Evolutionary conservation across 1,284 basidiomycete species (phyloP).

Genomic region (Pseudozyma hubeiensis): DNA sequence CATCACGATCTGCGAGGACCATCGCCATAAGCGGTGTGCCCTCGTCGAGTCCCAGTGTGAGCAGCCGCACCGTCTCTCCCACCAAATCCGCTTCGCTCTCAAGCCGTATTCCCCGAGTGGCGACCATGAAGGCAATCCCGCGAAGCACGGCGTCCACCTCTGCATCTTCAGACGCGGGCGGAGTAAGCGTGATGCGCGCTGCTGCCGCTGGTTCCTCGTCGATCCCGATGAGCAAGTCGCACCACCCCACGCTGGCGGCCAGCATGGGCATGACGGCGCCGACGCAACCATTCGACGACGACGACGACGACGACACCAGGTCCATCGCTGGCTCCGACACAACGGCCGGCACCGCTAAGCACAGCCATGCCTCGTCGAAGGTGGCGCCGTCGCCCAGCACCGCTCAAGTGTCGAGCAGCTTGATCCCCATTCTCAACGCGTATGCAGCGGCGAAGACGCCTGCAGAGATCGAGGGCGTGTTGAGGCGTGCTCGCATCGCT

Average conservation of each 20-base stretch:
- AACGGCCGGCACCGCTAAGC: slow-evolving; percentile 26
- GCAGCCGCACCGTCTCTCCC: slow-evolving; percentile 34
- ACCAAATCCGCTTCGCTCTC: slow-evolving; percentile 33
- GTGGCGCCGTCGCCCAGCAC: slow-evolving; percentile 30
- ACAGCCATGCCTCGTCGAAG: slow-evolving; percentile 22
- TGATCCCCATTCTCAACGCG: slow-evolving; percentile 59
- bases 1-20: slow-evolving; percentile 22
- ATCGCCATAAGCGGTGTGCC: slow-evolving; percentile 14
- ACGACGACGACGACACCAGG: slow-evolving; percentile 37
- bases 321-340: slow-evolving; percentile 43
- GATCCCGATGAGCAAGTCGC: slow-evolving; percentile 51
- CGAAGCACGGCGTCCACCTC: slow-evolving; percentile 9
- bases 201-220: slow-evolving; percentile 35
- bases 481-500: slow-evolving; percentile 57
- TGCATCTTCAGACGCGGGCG: slow-evolving; percentile 17
- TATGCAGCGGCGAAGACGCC: slow-evolving; percentile 64
- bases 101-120: slow-evolving; percentile 57
- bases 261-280: slow-evolving; percentile 53
- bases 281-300: slow-evolving; percentile 30
- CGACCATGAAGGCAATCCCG: slow-evolving; percentile 36
- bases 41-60: slow-evolving; percentile 19
- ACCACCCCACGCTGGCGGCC: slow-evolving; percentile 56
- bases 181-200: slow-evolving; percentile 25
- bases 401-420: slow-evolving; percentile 36
- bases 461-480: slow-evolving; percentile 58